These are phyloP conservation scores for Aquilaria malaccensis DNA, from an alignment of 345 rosid genomes.

Conservation along the genomic window DNA sequence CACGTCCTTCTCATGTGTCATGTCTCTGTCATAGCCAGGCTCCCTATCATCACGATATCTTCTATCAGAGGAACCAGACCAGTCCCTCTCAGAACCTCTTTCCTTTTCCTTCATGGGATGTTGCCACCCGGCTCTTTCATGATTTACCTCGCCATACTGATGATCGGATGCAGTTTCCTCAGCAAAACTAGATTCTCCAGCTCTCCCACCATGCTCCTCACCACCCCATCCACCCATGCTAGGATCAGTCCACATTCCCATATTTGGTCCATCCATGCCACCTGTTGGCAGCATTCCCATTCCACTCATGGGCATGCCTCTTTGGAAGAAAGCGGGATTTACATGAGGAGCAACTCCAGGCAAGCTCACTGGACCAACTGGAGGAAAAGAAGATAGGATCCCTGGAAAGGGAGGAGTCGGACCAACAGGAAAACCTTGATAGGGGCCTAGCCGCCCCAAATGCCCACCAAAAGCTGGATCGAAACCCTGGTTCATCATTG, in stretches of 20 bases:
- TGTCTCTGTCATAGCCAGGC: constrained; percentile 43
- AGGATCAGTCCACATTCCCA: constrained; percentile 81
- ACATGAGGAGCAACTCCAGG: constrained; percentile 89
- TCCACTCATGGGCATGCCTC: constrained; percentile 68
- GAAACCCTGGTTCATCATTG: constrained; percentile 83
- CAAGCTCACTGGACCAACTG: constrained; percentile 58
- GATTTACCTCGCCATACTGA: constrained; percentile 63
- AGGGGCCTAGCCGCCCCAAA: constrained; percentile 70
- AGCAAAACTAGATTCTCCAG: constrained; percentile 77
- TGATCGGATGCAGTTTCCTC: constrained; percentile 87
- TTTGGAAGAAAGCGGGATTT: constrained; percentile 76
- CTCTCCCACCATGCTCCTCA: constrained; percentile 69
- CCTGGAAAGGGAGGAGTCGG: constrained; percentile 66
- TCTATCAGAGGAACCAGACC: constrained; percentile 73
- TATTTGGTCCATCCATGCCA: constrained; percentile 64
- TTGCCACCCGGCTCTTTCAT: constrained; percentile 56
- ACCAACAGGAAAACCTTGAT: constrained; percentile 71
- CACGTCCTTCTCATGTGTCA: constrained; percentile 53
- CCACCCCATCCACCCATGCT: constrained; percentile 67
- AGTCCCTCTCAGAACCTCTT: constrained; percentile 58
- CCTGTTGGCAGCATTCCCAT: constrained; percentile 72
- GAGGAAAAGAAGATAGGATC: constrained; percentile 54
- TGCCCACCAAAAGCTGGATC: constrained; percentile 81
- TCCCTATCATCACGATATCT: constrained; percentile 69
- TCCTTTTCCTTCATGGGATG: constrained; percentile 59